Evolutionary conservation across 257 asterid species (phyloP), one percentile per base, ranked within the genome.

Genomic region (Avicennia marina): DNA sequence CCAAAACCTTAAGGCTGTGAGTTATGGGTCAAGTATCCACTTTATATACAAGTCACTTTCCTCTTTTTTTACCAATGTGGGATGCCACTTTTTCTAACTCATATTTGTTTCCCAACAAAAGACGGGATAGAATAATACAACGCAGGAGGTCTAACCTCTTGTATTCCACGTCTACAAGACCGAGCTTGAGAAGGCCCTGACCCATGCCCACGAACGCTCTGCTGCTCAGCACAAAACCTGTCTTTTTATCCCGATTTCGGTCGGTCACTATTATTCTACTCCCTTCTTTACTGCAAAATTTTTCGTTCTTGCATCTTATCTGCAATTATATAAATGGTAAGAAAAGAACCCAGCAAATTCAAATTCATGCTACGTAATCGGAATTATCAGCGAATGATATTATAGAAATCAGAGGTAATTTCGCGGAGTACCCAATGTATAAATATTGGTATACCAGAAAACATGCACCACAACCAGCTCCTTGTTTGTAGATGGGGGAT

Each of bases 391-490:
- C n/a, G n/a, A n/a, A n/a, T n/a, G n/a, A n/a, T n/a, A n/a, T n/a
- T n/a, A n/a, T n/a, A n/a, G n/a, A n/a, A n/a, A n/a, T n/a, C n/a
- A n/a, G n/a, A n/a, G n/a, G n/a, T n/a, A n/a, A n/a, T n/a, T n/a
- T n/a, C n/a, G n/a, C n/a, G n/a, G n/a, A n/a, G n/a, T n/a, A n/a
- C n/a, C n/a, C n/a, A n/a, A n/a, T n/a, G n/a, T n/a, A n/a, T n/a
- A n/a, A n/a, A n/a, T n/a, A n/a, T n/a, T n/a, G n/a, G n/a, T 1
- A 29, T 29, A 29, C 34, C 34, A 4, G 94, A 72, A 83, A 89
- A 72, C 97, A 89, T 1, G 95, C 95, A 2, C 95, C 95, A 44
- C 97, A 89, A 0, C 82, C 95, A 53, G 93, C 90, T 29, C 95
- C 97, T 0, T 57, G 64, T 22, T 84, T 82, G 80, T 60, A 84